A percentile compares a stretch with the other conserved stretches of the same genome.
These are phyloP conservation scores for Colletotrichum agaves DNA, from an alignment of 2,329 filamentous ascomycete species.

Conservation along the genomic window DNA sequence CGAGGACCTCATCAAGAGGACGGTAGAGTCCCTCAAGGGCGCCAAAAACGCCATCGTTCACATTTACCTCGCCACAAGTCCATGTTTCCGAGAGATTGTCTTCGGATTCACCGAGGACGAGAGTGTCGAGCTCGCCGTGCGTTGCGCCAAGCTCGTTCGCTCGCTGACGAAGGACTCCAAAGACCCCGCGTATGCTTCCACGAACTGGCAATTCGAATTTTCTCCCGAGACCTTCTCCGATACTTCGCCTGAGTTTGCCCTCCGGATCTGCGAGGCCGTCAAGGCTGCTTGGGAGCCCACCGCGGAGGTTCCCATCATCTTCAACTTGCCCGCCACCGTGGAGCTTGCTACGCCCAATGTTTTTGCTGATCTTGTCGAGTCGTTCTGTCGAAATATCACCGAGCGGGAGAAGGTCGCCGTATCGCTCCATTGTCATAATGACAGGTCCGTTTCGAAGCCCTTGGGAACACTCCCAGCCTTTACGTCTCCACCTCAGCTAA, in stretches of 20 bases:
- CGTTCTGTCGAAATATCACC: constrained; percentile 87
- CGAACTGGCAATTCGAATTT: constrained; percentile 84
- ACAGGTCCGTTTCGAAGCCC: constrained; percentile 49
- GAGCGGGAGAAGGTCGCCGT: constrained; percentile 90
- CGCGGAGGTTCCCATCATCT: constrained; percentile 78
- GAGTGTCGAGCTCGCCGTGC: constrained; percentile 82
- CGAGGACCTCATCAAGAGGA: constrained; percentile 88
- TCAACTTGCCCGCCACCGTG: constrained; percentile 96
- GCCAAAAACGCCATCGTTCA: constrained; percentile 95
- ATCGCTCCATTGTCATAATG: constrained; percentile 94
- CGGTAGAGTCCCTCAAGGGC: constrained; percentile 88
- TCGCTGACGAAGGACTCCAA: constrained; percentile 82
- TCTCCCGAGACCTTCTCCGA: constrained; percentile 92
- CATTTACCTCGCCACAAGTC: constrained; percentile 89
- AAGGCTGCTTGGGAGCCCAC: constrained; percentile 89
- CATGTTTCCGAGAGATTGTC: constrained; percentile 89
- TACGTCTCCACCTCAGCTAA: too few relatives aligned
- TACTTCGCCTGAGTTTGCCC: constrained; percentile 82
- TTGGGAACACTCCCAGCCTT: too few relatives aligned
- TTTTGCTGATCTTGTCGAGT: constrained; percentile 96
- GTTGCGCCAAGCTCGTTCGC: constrained; percentile 86
- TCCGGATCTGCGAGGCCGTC: constrained; percentile 90
- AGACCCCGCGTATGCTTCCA: constrained; percentile 65
- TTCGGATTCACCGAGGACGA: constrained; percentile 89
- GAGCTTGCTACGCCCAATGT: constrained; percentile 96